These are phyloP conservation scores for Alternaria arborescens DNA, from an alignment of 2,329 filamentous ascomycete species.

Conservation along the genomic window DNA sequence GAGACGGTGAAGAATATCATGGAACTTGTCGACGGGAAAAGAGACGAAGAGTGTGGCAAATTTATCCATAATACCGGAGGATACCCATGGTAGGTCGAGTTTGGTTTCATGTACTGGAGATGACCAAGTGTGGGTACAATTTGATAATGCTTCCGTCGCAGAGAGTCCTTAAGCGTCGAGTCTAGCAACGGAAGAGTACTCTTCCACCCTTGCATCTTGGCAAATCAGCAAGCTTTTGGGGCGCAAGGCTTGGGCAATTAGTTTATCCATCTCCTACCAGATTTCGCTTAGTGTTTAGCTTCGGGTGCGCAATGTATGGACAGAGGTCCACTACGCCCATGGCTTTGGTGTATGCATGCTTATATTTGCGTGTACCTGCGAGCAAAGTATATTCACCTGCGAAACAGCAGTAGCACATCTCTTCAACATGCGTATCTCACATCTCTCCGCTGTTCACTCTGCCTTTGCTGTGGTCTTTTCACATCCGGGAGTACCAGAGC, in stretches of 20 bases:
- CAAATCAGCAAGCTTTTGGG: not conserved
- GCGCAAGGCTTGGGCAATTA: not conserved
- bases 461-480: too few relatives aligned
- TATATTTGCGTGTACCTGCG: not conserved
- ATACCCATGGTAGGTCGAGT: conserved; percentile 41
- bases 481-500: too few relatives aligned
- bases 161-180: not conserved
- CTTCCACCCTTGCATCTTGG: not conserved
- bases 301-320: not conserved
- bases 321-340: not conserved
- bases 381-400: not conserved
- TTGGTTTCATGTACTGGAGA: not conserved
- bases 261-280: not conserved
- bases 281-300: not conserved
- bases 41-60: conserved; percentile 45
- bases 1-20: conserved; percentile 47
- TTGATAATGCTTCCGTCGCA: not conserved
- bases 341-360: not conserved
- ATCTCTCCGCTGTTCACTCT: too few relatives aligned
- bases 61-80: conserved; percentile 45
- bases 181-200: not conserved
- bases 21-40: conserved; percentile 49
- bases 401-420: not conserved
- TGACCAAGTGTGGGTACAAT: not conserved
- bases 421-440: not conserved